Base-by-base conservation (phyloP, 495 filamentous ascomycete species). In the Podospora pseudocomata region DNA sequence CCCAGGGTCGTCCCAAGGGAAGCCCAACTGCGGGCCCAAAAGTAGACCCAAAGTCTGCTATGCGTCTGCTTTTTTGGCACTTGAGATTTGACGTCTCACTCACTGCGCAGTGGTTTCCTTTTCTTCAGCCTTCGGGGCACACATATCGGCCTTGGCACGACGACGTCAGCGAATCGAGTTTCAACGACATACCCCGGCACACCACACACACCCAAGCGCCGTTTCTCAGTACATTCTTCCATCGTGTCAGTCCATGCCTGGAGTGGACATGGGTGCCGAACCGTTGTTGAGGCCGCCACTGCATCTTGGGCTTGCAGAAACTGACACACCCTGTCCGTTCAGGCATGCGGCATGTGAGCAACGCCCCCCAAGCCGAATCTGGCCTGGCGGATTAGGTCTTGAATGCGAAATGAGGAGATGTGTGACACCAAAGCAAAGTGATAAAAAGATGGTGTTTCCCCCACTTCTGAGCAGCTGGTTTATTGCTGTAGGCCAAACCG, bases 361-460 rank as follows among this genome's bases (percentile, higher is more conserved):
- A 49, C 30, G 23, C 1, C 2, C 34, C 15, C 39, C 39, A 49
- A 49, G 39, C 39, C 39, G 9, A 16, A 49, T 49, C 39, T 49
- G 39, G 39, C 39, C 39, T 49, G 39, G 39, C 13, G 60, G 64
- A 62, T 65, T 57, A 66, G 65, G 66, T 63, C 55, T 65, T 54
- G 64, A 64, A 15, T 26, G 60, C 28, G 61, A 67, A 67, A 70
- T 67, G 68, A 70, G 68, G 60, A 57, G 68, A 26, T 23, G 60
- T 2, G 23, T 32, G 59, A 5, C 23, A n/a, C 27, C 7, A n/a
- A 16, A 18, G 20, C 59, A 20, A 27, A 27, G 28, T 20, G 39
- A 66, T 54, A 55, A 65, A 67, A 55, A 60, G 32, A 56, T 54
- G 63, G 39, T 27, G 13, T 1, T 60, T 2, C 54, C 34, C 44